Evolutionary conservation across 192 early-diverging fungal species (phyloP).

Genomic region (Mortierella antarctica): DNA sequence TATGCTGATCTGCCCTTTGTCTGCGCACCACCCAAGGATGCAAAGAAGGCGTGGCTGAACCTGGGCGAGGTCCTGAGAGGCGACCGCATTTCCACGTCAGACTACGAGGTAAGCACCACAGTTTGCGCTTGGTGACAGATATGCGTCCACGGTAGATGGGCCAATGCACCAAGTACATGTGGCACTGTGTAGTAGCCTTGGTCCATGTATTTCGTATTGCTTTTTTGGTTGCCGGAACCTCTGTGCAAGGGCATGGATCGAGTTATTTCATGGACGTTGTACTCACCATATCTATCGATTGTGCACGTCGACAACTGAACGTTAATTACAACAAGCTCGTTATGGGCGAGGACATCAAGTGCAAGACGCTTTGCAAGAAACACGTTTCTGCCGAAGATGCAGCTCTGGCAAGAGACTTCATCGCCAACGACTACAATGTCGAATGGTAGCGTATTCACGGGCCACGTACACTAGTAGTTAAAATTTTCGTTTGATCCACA

Average conservation of each 20-base stretch:
- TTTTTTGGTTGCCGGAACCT: no score
- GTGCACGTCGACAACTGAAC: no score
- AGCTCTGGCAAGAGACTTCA: conserved; percentile 59
- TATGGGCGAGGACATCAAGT: conserved; percentile 59
- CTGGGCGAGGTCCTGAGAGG: conserved; percentile 78
- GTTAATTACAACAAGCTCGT: conserved; percentile 22
- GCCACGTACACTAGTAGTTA: neutral
- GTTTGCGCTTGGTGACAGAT: neutral
- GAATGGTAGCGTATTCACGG: conserved; percentile 58
- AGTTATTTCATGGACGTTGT: no score
- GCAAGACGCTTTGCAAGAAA: conserved; percentile 67
- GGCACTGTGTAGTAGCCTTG: neutral
- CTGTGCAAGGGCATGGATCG: no score
- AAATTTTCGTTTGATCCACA: neutral
- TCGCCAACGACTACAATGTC: conserved; percentile 68
- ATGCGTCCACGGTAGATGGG: neutral
- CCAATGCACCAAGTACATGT: neutral
- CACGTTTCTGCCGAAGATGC: conserved; percentile 54
- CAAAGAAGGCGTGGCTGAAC: conserved; percentile 54
- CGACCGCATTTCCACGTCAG: conserved; percentile 73
- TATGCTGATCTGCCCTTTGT: conserved; percentile 74
- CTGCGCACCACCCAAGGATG: conserved; percentile 57
- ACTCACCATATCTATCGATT: no score
- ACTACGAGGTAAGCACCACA: conserved; percentile 52
- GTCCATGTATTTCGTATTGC: no score